Base-by-base conservation (phyloP, 164 flowering plant species). In the Protea cynaroides region DNA sequence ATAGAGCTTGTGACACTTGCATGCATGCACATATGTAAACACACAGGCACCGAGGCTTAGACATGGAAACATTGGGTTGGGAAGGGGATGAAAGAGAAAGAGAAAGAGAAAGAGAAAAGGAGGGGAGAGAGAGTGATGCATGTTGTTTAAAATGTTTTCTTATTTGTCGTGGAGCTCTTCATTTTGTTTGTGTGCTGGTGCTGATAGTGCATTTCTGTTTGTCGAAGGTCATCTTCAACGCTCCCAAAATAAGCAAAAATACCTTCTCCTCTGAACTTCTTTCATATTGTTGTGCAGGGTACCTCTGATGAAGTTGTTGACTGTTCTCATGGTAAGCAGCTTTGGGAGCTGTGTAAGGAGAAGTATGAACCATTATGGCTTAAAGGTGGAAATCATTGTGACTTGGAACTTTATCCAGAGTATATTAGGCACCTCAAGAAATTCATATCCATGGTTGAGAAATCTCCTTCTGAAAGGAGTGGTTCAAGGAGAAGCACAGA, bases 321-420 rank as follows among this genome's bases (percentile, higher is more conserved):
- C 74, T 89, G 91, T 67, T 92, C 96, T 69, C 98, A 92, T 69
- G 98, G 98, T 14, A 89, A 88, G 77, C 89, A 82, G 72, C 93
- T 92, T 12, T 89, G 96, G 96, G 98, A 92, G 70, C 81, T 89
- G 17, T 89, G 95, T 56, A 86, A 85, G 66, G 89, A 88, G 70
- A 92, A 92, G 66, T 92, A 86, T 51, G 98, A 92, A 64, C 98
- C 98, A 8, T 72, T 92, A 24, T 92, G 98, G 98, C 71, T 92
- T 17, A 80, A 85, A 78, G 98, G 98, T 52, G 98, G 98, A 17
- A 86, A 79, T 64, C 98, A 92, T 66, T 88, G 96, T 61, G 79
- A 92, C 72, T 71, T 92, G 52, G 96, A 92, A 80, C 87, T 81
- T 15, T 88, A 79, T 70, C 98, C 96, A 7, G 92, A 89, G 67